Percentiles rank a stretch among this genome's conserved stretches.
phyloP scores from a whole-genome alignment of 2,329 filamentous ascomycete genomes.

The Aspergillus carbonarius region DNA sequence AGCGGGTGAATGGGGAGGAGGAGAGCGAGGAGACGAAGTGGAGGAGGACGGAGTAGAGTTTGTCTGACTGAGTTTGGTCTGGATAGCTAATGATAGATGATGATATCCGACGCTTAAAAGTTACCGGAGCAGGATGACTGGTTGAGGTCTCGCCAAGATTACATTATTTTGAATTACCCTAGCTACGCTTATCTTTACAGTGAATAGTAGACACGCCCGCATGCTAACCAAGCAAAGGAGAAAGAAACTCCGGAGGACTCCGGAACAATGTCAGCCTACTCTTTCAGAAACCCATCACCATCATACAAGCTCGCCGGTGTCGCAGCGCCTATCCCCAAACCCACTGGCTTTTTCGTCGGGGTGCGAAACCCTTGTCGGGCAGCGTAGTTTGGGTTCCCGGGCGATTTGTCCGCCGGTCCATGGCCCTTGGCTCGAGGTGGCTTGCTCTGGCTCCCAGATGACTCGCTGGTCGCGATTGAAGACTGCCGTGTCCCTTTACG shows the following conservation, averaged over 20 bases:
- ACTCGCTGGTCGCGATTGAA: slow-evolving; percentile 15
- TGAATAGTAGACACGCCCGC: slow-evolving; percentile 7
- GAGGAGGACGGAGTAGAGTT: slow-evolving; percentile 48
- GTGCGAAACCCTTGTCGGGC: slow-evolving; percentile 26
- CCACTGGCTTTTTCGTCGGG: slow-evolving; percentile 28
- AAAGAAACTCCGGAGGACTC: neutral
- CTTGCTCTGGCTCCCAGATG: slow-evolving; percentile 13
- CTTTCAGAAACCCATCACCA: slow-evolving; percentile 38
- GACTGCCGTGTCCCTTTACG: slow-evolving; percentile 15
- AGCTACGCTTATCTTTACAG: slow-evolving; percentile 22
- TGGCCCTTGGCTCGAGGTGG: slow-evolving; percentile 2
- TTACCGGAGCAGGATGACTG: neutral
- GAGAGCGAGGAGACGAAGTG: slow-evolving; percentile 52
- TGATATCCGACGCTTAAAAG: neutral
- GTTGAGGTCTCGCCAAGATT: neutral
- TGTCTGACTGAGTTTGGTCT: neutral
- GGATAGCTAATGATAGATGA: slow-evolving; percentile 4
- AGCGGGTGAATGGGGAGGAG: slow-evolving; percentile 36
- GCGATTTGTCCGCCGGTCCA: slow-evolving; percentile 13
- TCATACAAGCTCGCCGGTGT: slow-evolving; percentile 51
- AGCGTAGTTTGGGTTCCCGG: slow-evolving; percentile 14
- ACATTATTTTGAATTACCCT: slow-evolving; percentile 7
- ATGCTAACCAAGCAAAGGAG: slow-evolving; percentile 9
- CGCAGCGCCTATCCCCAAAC: slow-evolving; percentile 31
- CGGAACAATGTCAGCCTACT: slow-evolving; percentile 19